phyloP scores from a whole-genome alignment of 345 rosid species.

The Eucalyptus tenuipes region DNA sequence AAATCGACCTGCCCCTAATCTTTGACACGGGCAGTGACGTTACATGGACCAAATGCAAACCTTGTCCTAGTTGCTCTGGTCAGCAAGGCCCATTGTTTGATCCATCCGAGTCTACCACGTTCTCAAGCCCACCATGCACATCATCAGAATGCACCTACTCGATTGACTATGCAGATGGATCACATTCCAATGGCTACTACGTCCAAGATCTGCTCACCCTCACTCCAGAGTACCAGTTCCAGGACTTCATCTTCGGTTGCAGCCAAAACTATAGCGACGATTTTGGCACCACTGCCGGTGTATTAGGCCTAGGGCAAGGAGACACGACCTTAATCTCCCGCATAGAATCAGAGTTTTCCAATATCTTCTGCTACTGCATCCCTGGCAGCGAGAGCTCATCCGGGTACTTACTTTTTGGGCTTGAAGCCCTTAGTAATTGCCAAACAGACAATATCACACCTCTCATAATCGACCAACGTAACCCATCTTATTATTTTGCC shows the following conservation, averaged over 20 bases:
- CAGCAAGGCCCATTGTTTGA: neutral
- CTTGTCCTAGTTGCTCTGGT: neutral
- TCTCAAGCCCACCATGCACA: neutral
- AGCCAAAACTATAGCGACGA: neutral
- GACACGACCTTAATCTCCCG: neutral
- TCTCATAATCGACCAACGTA: neutral
- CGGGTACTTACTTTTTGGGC: slow-evolving; percentile 12
- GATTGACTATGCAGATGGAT: neutral
- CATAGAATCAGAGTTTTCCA: neutral
- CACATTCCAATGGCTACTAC: neutral
- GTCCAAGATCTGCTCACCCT: slow-evolving; percentile 6
- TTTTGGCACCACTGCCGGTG: slow-evolving; percentile 1
- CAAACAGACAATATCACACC: neutral
- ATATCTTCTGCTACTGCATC: slow-evolving; percentile 17
- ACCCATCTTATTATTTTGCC: neutral
- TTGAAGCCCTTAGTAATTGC: neutral
- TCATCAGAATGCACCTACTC: neutral
- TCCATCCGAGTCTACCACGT: slow-evolving; percentile 12
- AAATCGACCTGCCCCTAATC: neutral
- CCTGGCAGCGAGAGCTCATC: neutral
- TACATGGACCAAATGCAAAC: slow-evolving; percentile 9
- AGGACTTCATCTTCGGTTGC: slow-evolving; percentile 12
- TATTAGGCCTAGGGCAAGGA: slow-evolving; percentile 2
- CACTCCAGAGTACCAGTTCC: neutral
- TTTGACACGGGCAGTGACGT: slow-evolving; percentile 13